Base-by-base conservation (phyloP, 108 stramenopile species). In the Thalassiosira profunda region DNA sequence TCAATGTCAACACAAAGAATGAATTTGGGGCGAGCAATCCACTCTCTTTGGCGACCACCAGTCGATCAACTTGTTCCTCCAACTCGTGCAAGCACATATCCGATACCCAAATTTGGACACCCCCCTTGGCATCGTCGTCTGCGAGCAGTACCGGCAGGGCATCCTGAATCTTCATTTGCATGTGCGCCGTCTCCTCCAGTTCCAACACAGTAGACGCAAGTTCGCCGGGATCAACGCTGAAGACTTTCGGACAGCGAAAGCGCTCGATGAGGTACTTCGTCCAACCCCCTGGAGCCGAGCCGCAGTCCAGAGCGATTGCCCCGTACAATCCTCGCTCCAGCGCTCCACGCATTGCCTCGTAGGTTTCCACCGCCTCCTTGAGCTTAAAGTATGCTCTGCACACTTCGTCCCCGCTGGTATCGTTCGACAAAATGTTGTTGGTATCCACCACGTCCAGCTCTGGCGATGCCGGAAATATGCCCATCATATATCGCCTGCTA, bases 221-320 rank as follows among this genome's bases (percentile, higher is more conserved):
- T 20, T 46, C 33, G 3, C 78, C 83, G n/a, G 83, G 83, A 68
- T 84, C 83, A 36, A 79, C 51, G 2, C 72, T 63, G 58, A 71
- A 84, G 46, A 84, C 54, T 20, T 40, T 18, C 0, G 40, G n/a
- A 10, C 74, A 70, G 3, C 56, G 0, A 0, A 60, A 52, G 0
- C 63, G 30, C 29, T 67, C 57, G 6, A 74, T 26, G 52, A 84
- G 34, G 40, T 61, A 84, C 43, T 84, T 74, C 3, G 83, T 80
- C 83, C 83, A 84, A 5, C 83, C 83, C n/a, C 83, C 83, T 10
- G 83, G 83, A 21, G 83, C 57, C 0, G 77, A 63, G 1, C 83
- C 83, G 37, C 78, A 79, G 66, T 84, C 83, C 29, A 84, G 28
- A 0, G 74, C 78, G 33, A 56, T 26, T 21, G 43, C 7, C n/a